These are phyloP conservation scores for Hypoxylon sp. DNA, from an alignment of 2,329 filamentous ascomycete genomes.

Conservation along the genomic window DNA sequence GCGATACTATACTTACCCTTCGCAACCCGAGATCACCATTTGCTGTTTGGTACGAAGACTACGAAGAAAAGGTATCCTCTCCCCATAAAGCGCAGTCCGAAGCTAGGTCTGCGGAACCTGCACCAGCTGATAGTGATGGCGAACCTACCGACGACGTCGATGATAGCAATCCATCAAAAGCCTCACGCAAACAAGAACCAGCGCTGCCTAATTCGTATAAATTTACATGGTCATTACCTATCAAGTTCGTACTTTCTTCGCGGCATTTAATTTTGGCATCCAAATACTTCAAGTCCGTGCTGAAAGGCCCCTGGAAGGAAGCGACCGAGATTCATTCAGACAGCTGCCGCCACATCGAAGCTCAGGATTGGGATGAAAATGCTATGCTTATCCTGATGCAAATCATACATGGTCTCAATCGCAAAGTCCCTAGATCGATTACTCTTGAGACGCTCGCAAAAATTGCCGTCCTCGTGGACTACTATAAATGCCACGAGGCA, in stretches of 20 bases:
- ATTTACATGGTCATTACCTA: not conserved
- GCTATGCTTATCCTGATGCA: slow-evolving; percentile 50
- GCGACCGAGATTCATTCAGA: not conserved
- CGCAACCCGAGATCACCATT: slow-evolving; percentile 26
- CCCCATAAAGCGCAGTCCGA: not conserved
- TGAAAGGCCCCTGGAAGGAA: slow-evolving; percentile 40
- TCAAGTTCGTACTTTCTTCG: slow-evolving; percentile 36
- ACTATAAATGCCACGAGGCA: slow-evolving; percentile 36
- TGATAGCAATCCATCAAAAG: not conserved
- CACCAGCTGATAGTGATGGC: not conserved
- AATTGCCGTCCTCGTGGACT: slow-evolving; percentile 36
- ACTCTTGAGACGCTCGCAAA: slow-evolving; percentile 34
- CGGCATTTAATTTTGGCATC: slow-evolving; percentile 42
- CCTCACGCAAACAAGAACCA: not conserved
- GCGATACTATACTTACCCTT: slow-evolving; percentile 33
- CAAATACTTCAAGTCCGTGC: slow-evolving; percentile 25
- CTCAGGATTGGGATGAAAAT: slow-evolving; percentile 49
- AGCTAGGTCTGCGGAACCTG: not conserved
- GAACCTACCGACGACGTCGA: not conserved
- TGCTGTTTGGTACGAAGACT: slow-evolving; percentile 9
- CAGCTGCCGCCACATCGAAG: slow-evolving; percentile 16
- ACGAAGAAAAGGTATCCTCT: not conserved
- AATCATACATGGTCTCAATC: slow-evolving; percentile 34
- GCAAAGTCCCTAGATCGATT: slow-evolving; percentile 12
- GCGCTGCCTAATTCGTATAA: not conserved